Evolutionary conservation across 164 flowering plant species (phyloP).

Genomic region (Liquidambar formosana): DNA sequence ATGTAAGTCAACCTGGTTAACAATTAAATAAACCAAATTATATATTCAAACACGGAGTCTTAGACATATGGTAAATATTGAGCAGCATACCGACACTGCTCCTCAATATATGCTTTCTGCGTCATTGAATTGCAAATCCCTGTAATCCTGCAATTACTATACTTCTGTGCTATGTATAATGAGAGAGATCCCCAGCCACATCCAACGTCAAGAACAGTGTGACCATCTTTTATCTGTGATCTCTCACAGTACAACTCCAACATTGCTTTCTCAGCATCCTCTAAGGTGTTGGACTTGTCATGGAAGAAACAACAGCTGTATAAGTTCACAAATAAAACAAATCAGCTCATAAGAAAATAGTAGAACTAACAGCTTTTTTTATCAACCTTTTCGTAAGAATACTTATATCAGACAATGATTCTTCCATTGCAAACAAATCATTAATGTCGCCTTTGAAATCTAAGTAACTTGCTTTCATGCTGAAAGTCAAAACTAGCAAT

Average conservation of each 20-base stretch:
- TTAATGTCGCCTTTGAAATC: no score
- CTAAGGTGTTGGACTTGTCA: slow-evolving; percentile 57
- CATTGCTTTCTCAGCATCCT: slow-evolving; percentile 94
- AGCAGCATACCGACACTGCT: slow-evolving; percentile 59
- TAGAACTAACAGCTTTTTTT: background rate
- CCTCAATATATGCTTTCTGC: slow-evolving; percentile 79
- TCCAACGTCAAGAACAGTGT: slow-evolving; percentile 88
- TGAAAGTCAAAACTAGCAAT: no score
- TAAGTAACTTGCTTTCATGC: no score
- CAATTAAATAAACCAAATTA: no score
- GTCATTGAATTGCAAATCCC: slow-evolving; percentile 90
- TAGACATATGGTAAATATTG: background rate
- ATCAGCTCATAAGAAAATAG: background rate
- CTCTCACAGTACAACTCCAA: slow-evolving; percentile 85
- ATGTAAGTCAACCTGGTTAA: no score
- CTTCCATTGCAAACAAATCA: no score
- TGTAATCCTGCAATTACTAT: slow-evolving; percentile 65
- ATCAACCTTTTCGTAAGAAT: background rate
- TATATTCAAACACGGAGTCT: no score
- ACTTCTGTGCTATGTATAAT: slow-evolving; percentile 78
- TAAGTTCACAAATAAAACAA: slow-evolving; percentile 6
- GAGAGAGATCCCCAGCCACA: slow-evolving; percentile 97
- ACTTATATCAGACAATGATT: no score
- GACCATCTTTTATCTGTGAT: slow-evolving; percentile 80
- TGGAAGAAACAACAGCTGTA: slow-evolving; percentile 85